Conservation (phyloP, 768 basidiomycete genomes). For the Panaeolus cyanescens region DNA sequence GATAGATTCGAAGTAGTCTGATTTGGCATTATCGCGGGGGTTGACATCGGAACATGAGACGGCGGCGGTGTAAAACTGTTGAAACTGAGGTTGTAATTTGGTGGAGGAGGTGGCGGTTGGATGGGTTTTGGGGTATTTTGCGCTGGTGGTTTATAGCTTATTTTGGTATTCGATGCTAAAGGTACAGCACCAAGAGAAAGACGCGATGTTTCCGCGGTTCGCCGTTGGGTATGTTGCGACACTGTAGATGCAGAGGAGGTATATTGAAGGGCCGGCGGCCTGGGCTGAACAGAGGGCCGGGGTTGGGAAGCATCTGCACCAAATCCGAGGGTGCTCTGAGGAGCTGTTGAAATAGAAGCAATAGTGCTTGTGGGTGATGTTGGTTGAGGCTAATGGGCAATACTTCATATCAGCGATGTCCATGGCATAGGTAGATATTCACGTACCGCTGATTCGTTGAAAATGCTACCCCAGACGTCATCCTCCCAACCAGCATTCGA, state of each 20-base stretch:
- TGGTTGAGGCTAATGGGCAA: conserved; percentile 8
- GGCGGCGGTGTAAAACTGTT: conserved; percentile 9
- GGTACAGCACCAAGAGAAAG: conserved; percentile 14
- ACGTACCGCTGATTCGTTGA: conserved; percentile 43
- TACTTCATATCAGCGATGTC: conserved; percentile 1
- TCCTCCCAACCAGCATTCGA: conserved; percentile 67
- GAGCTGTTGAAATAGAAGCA: neutral
- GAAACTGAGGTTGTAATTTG: conserved; percentile 62
- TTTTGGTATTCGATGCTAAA: conserved; percentile 17
- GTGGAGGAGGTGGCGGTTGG: conserved; percentile 24
- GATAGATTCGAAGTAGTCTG: conserved; percentile 30
- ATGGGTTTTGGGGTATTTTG: conserved; percentile 19
- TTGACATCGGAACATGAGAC: conserved; percentile 16
- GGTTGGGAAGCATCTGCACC: conserved; percentile 11
- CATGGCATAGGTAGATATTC: conserved; percentile 21
- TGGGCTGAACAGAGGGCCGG: conserved; percentile 32
- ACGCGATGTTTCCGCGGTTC: conserved; percentile 6
- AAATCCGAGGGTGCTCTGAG: conserved; percentile 18
- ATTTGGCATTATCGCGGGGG: conserved; percentile 18
- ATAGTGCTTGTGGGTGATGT: conserved; percentile 4
- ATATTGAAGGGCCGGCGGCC: conserved; percentile 18
- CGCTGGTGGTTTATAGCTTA: conserved; percentile 12
- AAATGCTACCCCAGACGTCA: conserved; percentile 83
- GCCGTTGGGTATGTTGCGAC: conserved; percentile 10
- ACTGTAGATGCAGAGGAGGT: conserved; percentile 2